Evolutionary conservation across 371 early-diverging fungal species (phyloP).

Genomic region (Mucor sp.): DNA sequence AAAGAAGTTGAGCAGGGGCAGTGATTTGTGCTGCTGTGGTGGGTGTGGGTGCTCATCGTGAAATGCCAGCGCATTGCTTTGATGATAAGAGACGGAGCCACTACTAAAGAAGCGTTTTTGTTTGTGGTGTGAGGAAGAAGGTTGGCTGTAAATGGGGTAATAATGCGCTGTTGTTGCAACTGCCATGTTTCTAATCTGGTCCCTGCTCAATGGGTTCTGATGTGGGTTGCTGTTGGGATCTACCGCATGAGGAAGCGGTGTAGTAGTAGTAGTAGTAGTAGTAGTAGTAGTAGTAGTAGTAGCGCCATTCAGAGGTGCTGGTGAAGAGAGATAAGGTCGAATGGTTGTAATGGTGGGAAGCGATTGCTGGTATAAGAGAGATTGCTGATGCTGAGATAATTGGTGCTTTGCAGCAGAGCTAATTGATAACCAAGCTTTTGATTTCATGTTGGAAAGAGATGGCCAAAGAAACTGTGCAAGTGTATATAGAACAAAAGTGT

Average conservation of each 20-base stretch:
- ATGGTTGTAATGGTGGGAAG: neutral
- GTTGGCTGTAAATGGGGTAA: slow-evolving; percentile 12
- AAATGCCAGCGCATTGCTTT: neutral
- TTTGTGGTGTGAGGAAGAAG: neutral
- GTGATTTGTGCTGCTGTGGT: slow-evolving; percentile 8
- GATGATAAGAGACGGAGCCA: neutral
- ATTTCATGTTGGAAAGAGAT: slow-evolving; percentile 12
- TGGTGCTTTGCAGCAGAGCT: slow-evolving; percentile 5
- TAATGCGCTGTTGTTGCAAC: neutral
- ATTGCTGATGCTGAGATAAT: neutral
- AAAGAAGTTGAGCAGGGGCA: slow-evolving; percentile 28
- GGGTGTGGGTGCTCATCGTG: neutral
- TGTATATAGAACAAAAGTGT: neutral
- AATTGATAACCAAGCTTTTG: slow-evolving; percentile 14
- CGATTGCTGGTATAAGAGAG: neutral
- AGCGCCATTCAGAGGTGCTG: neutral
- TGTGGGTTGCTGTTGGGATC: neutral
- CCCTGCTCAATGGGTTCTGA: neutral
- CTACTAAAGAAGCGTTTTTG: neutral
- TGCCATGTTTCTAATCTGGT: neutral
- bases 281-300: neutral
- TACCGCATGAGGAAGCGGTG: neutral
- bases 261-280: neutral
- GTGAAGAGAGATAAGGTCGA: neutral
- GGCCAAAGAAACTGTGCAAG: neutral